Evolutionary conservation across 2,329 filamentous ascomycete species (phyloP).

Genomic region (Fusarium graminum): DNA sequence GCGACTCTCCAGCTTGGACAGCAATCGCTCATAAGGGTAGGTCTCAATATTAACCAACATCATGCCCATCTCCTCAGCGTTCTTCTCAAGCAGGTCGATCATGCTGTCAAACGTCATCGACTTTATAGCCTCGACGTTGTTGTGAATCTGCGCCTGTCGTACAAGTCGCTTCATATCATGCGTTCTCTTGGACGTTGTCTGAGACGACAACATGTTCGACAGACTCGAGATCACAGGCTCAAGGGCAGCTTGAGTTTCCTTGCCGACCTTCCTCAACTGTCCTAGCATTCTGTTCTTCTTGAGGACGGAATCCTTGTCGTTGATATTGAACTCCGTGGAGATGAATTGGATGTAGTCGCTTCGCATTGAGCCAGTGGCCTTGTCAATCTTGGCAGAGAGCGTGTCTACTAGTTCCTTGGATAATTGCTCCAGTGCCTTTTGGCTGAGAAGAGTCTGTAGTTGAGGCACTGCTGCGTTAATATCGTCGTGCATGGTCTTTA

Average conservation of each 20-base stretch:
- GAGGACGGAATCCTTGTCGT: background rate
- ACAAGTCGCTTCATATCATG: slow-evolving; percentile 27
- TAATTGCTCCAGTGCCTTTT: slow-evolving; percentile 11
- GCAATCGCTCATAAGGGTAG: slow-evolving; percentile 6
- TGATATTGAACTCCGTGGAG: background rate
- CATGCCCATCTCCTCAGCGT: slow-evolving; percentile 25
- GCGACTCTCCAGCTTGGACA: background rate
- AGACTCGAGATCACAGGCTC: slow-evolving; percentile 15
- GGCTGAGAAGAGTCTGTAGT: slow-evolving; percentile 9
- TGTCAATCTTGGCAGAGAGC: slow-evolving; percentile 14
- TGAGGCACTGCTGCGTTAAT: slow-evolving; percentile 18
- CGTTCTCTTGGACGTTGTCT: slow-evolving; percentile 25
- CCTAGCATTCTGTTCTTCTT: slow-evolving; percentile 25
- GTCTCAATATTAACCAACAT: slow-evolving; percentile 28
- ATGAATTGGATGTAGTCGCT: slow-evolving; percentile 7
- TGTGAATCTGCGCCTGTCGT: slow-evolving; percentile 18
- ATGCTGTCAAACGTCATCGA: slow-evolving; percentile 21
- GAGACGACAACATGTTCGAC: slow-evolving; percentile 26
- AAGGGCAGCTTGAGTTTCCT: background rate
- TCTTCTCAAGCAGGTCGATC: background rate
- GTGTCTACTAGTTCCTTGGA: slow-evolving; percentile 11
- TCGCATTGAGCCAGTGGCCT: background rate
- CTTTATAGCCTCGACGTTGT: slow-evolving; percentile 26
- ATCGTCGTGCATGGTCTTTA: slow-evolving; percentile 17
- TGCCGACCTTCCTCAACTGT: background rate